Evolutionary conservation across 2,329 filamentous ascomycete species (phyloP).

Genomic region (Epichloe gansuensis): DNA sequence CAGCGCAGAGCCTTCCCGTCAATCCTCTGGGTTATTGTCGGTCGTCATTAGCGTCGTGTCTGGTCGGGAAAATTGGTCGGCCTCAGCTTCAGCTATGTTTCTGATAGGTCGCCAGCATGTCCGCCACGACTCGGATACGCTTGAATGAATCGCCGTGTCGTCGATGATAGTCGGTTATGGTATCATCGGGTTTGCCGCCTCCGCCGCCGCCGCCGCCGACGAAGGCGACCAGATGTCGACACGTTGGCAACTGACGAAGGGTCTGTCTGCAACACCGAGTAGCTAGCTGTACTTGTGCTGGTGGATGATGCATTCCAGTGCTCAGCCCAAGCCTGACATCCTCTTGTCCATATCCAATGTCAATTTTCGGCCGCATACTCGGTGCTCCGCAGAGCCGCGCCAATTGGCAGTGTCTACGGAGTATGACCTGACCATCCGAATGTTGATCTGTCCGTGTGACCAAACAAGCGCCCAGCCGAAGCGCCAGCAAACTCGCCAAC

Average conservation of each 20-base stretch:
- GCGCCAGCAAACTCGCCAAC: not conserved
- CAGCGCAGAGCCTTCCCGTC: too few relatives aligned
- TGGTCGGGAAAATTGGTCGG: not conserved
- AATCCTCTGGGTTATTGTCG: too few relatives aligned
- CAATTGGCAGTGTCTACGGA: too few relatives aligned
- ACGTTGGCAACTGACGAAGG: too few relatives aligned
- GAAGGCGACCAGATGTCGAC: not conserved
- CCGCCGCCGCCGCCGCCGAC: not conserved
- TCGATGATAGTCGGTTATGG: not conserved
- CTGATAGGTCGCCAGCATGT: not conserved
- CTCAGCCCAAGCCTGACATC: not conserved
- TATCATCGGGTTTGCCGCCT: not conserved
- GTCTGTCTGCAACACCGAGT: not conserved
- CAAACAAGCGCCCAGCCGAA: too few relatives aligned
- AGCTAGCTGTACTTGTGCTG: not conserved
- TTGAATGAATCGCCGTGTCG: not conserved
- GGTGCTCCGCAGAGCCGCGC: too few relatives aligned
- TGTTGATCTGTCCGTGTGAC: too few relatives aligned
- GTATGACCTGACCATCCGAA: too few relatives aligned
- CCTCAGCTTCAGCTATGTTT: not conserved
- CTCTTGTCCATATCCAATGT: not conserved
- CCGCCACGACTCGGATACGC: not conserved
- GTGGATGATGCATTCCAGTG: not conserved
- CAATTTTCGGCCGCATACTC: too few relatives aligned
- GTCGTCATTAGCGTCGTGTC: not conserved